These are phyloP conservation scores for Orbilia oligospora DNA, from an alignment of 2,329 filamentous ascomycete species.

Conservation along the genomic window DNA sequence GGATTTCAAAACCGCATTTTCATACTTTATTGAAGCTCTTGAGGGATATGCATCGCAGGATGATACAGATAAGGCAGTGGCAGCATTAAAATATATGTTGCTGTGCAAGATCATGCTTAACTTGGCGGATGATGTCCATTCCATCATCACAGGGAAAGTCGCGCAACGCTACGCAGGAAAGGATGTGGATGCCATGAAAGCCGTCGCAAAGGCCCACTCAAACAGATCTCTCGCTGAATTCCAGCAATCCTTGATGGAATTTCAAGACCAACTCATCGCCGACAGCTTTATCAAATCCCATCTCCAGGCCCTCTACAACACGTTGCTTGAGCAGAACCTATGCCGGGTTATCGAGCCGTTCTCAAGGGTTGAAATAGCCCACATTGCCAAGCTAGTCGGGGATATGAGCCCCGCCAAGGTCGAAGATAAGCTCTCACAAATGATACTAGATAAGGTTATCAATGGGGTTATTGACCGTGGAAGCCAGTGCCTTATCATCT, in stretches of 20 bases:
- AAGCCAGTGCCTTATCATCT: slow-evolving; percentile 96
- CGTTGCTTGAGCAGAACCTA: slow-evolving; percentile 98
- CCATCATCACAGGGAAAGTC: slow-evolving; percentile 94
- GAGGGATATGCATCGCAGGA: slow-evolving; percentile 97
- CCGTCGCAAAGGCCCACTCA: slow-evolving; percentile 92
- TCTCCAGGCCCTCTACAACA: slow-evolving; percentile 93
- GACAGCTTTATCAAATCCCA: slow-evolving; percentile 98
- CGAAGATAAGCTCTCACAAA: slow-evolving; percentile 97
- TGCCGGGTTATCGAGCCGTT: slow-evolving; percentile 99
- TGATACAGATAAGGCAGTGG: slow-evolving; percentile 89
- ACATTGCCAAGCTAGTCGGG: slow-evolving; percentile 97
- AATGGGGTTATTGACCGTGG: slow-evolving; percentile 97
- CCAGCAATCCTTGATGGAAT: slow-evolving; percentile 89
- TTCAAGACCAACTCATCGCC: slow-evolving; percentile 92
- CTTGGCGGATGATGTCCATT: slow-evolving; percentile 93
- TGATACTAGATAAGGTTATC: slow-evolving; percentile 99
- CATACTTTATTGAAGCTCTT: slow-evolving; percentile 98
- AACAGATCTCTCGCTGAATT: slow-evolving; percentile 98
- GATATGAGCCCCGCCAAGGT: slow-evolving; percentile 91
- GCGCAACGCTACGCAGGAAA: slow-evolving; percentile 95
- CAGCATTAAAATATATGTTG: slow-evolving; percentile 98
- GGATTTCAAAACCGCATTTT: slow-evolving; percentile 98
- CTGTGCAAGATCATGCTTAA: slow-evolving; percentile 99
- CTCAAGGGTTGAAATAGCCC: slow-evolving; percentile 94
- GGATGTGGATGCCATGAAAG: slow-evolving; percentile 98